Evolutionary conservation across 2,329 filamentous ascomycete species (phyloP).

Genomic region (Pseudogymnoascus sp.): DNA sequence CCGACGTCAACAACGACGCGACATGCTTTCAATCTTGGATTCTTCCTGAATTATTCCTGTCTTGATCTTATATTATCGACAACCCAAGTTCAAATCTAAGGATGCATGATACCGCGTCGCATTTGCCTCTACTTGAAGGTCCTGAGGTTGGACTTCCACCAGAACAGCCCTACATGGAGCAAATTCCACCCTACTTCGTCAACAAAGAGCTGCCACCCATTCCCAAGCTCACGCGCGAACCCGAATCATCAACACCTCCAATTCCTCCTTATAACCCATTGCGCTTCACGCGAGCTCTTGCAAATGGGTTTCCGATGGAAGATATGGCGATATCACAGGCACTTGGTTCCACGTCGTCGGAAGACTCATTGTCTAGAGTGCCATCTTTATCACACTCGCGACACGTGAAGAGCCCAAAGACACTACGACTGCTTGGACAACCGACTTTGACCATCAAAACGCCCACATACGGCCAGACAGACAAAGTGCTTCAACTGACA

Average conservation of each 20-base stretch:
- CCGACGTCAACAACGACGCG: not conserved
- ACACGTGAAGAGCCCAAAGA: not conserved
- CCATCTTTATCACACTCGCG: not conserved
- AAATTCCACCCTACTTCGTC: not conserved
- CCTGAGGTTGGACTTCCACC: not conserved
- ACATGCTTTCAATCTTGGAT: not conserved
- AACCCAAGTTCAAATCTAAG: not conserved
- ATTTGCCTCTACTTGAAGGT: not conserved
- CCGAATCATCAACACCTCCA: not conserved
- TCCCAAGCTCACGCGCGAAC: not conserved
- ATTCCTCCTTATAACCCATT: not conserved
- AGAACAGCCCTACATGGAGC: conserved; percentile 2
- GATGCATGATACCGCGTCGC: not conserved
- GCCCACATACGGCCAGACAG: not conserved
- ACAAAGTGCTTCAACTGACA: not conserved
- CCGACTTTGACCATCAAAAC: not conserved
- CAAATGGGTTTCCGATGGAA: not conserved
- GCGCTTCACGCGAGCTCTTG: not conserved
- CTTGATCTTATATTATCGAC: not conserved
- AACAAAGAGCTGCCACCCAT: conserved; percentile 2
- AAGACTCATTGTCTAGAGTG: not conserved
- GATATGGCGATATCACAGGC: not conserved
- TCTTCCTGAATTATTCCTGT: not conserved
- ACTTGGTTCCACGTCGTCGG: not conserved
- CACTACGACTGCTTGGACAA: not conserved